Evolutionary conservation across 768 basidiomycete species (phyloP).

Genomic region (Favolaschia claudopus): DNA sequence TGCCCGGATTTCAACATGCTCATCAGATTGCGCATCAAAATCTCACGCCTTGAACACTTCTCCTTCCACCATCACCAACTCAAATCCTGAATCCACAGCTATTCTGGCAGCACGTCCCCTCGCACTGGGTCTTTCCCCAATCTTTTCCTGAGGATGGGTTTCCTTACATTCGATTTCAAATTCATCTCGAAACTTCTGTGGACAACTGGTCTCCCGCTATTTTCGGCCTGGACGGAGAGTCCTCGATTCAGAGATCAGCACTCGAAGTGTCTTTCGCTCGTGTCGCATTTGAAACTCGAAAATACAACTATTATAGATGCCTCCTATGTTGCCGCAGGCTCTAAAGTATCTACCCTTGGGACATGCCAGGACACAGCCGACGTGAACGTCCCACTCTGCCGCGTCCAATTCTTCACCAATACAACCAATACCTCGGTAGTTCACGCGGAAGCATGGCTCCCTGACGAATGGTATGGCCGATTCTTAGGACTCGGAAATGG

Average conservation of each 20-base stretch:
- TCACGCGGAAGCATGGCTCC: slow-evolving; percentile 19
- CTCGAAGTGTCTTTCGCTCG: slow-evolving; percentile 5
- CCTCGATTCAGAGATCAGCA: background rate
- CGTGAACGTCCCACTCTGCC: slow-evolving; percentile 1
- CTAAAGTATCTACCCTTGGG: slow-evolving; percentile 1
- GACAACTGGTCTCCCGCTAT: background rate
- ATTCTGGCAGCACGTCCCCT: too few species aligned
- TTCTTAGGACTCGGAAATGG: slow-evolving; percentile 22
- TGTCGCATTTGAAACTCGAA: slow-evolving; percentile 11
- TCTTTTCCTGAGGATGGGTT: too few species aligned
- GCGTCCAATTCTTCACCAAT: slow-evolving; percentile 13
- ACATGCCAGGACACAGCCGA: background rate
- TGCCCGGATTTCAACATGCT: too few species aligned
- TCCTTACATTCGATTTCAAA: background rate
- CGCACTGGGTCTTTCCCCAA: too few species aligned
- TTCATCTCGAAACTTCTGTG: slow-evolving; percentile 2
- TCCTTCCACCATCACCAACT: too few species aligned
- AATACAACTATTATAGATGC: slow-evolving; percentile 15
- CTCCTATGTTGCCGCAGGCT: slow-evolving; percentile 12
- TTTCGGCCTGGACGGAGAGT: background rate
- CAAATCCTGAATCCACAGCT: too few species aligned
- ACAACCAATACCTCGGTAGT: slow-evolving; percentile 12
- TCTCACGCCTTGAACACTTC: too few species aligned
- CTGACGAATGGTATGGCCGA: slow-evolving; percentile 26
- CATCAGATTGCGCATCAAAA: too few species aligned